phyloP scores from a whole-genome alignment of 1,139 yeast genomes.

The Sugiyamaella japonica region DNA sequence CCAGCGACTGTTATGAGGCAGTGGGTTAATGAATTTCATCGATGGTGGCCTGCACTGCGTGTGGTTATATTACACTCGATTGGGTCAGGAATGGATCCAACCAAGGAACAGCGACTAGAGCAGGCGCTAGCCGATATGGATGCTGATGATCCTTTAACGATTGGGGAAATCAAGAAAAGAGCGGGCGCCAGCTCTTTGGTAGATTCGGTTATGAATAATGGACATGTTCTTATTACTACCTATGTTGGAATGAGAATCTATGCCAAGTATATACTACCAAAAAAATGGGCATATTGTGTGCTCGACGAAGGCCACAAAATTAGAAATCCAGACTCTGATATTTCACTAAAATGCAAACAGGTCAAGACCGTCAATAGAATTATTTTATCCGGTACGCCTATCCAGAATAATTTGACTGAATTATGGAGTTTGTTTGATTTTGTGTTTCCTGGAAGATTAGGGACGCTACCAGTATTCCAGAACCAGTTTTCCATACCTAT shows the following conservation, averaged over 20 bases:
- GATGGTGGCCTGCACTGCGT: slow-evolving; percentile 97
- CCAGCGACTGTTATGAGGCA: slow-evolving; percentile 96
- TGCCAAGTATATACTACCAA: slow-evolving; percentile 63
- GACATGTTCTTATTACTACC: slow-evolving; percentile 87
- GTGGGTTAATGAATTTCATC: slow-evolving; percentile 94
- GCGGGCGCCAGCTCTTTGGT: slow-evolving; percentile 46
- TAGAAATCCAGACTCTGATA: slow-evolving; percentile 89
- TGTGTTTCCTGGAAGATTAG: slow-evolving; percentile 89
- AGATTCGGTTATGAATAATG: slow-evolving; percentile 53
- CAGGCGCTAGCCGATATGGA: slow-evolving; percentile 43
- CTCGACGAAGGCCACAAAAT: slow-evolving; percentile 97
- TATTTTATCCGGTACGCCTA: slow-evolving; percentile 93
- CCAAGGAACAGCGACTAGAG: slow-evolving; percentile 54
- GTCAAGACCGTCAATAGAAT: slow-evolving; percentile 77
- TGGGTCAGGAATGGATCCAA: slow-evolving; percentile 76
- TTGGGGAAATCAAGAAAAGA: slow-evolving; percentile 23
- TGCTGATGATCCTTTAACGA: slow-evolving; percentile 6
- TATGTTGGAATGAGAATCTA: slow-evolving; percentile 87
- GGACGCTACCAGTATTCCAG: slow-evolving; percentile 93
- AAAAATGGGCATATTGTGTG: slow-evolving; percentile 86
- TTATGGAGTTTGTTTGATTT: slow-evolving; percentile 95
- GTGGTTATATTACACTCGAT: slow-evolving; percentile 86
- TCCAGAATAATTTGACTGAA: slow-evolving; percentile 87
- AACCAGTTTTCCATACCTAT: slow-evolving; percentile 90
- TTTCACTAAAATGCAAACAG: slow-evolving; percentile 81